Evolutionary conservation across 2,329 filamentous ascomycete species (phyloP), one percentile per base, ranked within the genome.

Genomic region (Neocucurbitaria cava): DNA sequence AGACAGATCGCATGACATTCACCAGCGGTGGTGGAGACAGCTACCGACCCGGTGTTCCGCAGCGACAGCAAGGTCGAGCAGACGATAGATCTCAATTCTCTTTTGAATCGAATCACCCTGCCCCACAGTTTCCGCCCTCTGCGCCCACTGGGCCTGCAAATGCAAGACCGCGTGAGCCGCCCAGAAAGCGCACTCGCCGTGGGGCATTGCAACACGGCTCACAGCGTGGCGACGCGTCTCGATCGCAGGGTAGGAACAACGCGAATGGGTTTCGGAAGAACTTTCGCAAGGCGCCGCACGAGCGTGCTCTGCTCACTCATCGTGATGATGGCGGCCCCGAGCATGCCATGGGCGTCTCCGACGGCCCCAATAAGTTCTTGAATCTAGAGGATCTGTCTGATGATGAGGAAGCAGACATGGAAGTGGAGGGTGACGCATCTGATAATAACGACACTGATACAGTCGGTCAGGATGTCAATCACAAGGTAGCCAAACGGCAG

Each of bases 301-400:
- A 77, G 55, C 79, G 80, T 51, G 74, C 75, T 17, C 71, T 82
- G 24, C 69, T 82, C n/a, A 71, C 69, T 24, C 64, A 74, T n/a
- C 71, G 68, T 40, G 73, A 78, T 42, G 74, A 75, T 20, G 71
- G 72, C 23, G 79, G 73, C 26, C 77, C 79, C 3, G 80, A 82
- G 65, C 79, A 76, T 47, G 65, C 79, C 41, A 64, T 75, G 28
- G 79, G 80, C 52, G 79, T 82, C 66, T 70, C 71, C 13, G 69
- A 76, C 15, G 74, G 73, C 20, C 64, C 73, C 13, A 69, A 73
- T 40, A 75, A 75, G 28, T 82, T 82, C 61, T 71, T 70, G 42
- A 62, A 74, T 30, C 56, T 73, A 24, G 71, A 76, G 8, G 76
- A 80, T 31, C 52, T 79, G 17, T 74, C 73, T n/a, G 75, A 75